phyloP scores from a whole-genome alignment of 176 grass and related monocot genomes.

The Echinochloa phyllopogon region DNA sequence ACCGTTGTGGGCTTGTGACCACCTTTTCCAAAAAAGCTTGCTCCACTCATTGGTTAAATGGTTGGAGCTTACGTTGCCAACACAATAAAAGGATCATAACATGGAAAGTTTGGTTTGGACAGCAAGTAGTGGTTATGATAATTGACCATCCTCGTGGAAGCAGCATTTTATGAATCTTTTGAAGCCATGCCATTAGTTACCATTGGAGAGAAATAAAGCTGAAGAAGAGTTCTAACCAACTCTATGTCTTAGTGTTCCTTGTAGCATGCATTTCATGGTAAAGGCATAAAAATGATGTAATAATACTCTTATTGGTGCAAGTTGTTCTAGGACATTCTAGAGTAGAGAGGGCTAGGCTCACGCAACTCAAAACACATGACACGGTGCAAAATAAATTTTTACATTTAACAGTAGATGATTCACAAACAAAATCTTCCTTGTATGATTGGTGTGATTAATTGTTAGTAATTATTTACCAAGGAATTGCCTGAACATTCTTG shows the following conservation, averaged over 20 bases:
- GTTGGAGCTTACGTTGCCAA: background rate
- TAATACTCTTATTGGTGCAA: background rate
- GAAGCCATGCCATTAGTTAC: background rate
- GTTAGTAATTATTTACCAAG: background rate
- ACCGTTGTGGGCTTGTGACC: background rate
- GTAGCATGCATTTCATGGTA: background rate
- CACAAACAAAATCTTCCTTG: background rate
- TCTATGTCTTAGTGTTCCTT: background rate
- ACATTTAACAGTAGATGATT: background rate
- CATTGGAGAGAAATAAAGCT: background rate
- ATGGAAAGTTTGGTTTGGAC: conserved; percentile 15
- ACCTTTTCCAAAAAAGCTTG: background rate
- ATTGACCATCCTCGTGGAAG: conserved; percentile 2
- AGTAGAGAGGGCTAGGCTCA: background rate
- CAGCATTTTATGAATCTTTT: conserved; percentile 3
- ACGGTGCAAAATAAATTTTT: background rate
- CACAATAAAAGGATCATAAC: conserved; percentile 1
- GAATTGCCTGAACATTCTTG: background rate
- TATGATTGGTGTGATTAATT: background rate
- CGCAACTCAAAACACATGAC: background rate
- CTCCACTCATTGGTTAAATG: conserved; percentile 12
- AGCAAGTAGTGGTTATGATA: conserved; percentile 20
- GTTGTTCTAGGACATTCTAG: background rate
- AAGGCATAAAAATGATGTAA: background rate
- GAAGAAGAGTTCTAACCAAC: background rate